phyloP scores from a whole-genome alignment of 768 basidiomycete genomes.

The Naganishia friedmannii region DNA sequence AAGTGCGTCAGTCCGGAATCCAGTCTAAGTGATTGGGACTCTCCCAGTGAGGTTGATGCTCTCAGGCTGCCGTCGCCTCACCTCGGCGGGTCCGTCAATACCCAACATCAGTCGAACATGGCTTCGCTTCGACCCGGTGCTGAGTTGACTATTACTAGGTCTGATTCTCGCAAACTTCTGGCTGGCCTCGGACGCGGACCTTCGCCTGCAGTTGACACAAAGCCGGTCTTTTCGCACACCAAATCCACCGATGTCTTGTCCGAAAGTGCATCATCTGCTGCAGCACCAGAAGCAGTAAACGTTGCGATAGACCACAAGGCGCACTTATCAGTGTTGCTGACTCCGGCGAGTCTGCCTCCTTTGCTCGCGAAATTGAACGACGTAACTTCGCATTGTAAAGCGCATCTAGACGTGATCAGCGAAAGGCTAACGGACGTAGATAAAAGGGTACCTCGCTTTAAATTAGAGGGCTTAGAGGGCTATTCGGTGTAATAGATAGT shows the following conservation, averaged over 20 bases:
- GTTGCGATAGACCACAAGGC: background rate
- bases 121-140: background rate
- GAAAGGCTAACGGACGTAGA: background rate
- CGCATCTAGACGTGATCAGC: background rate
- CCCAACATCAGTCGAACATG: background rate
- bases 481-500: background rate
- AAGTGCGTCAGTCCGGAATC: slow-evolving; percentile 7
- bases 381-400: slow-evolving; percentile 5
- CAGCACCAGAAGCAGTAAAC: background rate
- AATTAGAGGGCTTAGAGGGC: background rate
- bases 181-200: slow-evolving; percentile 15
- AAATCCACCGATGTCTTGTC: background rate
- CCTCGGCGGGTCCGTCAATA: background rate
- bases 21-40: slow-evolving; percentile 27
- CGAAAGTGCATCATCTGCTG: background rate
- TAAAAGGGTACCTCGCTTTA: background rate
- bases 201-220: slow-evolving; percentile 1
- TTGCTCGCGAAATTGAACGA: slow-evolving; percentile 10
- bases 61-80: background rate
- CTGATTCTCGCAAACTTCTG: slow-evolving; percentile 25
- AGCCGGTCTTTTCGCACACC: background rate
- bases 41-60: background rate
- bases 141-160: slow-evolving; percentile 19
- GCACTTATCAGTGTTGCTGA: background rate
- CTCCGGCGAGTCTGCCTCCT: slow-evolving; percentile 9